Evolutionary conservation across 805 yeast species (phyloP), one percentile per base, ranked within the genome.

Genomic region (Wickerhamiella vanderwaltii): DNA sequence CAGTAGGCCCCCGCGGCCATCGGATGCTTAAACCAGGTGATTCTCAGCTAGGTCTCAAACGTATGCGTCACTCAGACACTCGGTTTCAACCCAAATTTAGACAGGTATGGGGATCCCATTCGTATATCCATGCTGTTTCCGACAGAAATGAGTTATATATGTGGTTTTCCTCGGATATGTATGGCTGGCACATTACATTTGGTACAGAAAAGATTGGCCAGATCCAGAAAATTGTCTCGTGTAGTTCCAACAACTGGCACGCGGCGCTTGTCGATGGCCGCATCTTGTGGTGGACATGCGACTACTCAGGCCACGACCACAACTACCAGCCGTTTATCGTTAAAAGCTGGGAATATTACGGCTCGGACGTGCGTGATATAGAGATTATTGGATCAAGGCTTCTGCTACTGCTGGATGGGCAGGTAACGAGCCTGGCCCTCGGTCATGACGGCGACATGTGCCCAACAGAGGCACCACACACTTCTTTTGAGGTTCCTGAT

Each of bases 91-190:
- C 41, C 15, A 29, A 30, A n/a, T 38, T 38, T 19, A 16, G 20
- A 16, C 18, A 38, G 9, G 33, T 30, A 3, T 38, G 41, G 41
- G 41, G 41, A 24, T 30, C 41, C 6, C 41, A 38, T 35, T 17
- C 35, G 3, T 38, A 26, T 20, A 30, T 32, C 29, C 35, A 38
- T 16, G 41, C 41, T 28, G 19, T 29, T 11, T 19, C 35, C 23
- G 41, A 38, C 15, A 29, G 20, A 18, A 16, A 38, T 24, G 35
- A 29, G 35, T 22, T 38, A 3, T 38, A 23, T 20, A 12, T 38
- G 41, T 38, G 41, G 41, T 38, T 26, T 24, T 18, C 24, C 30
- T 28, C 34, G 34, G 41, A 30, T 7, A 38, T 38, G 41, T 35
- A 13, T 11, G 41, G 41, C 5, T 29, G 33, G 35, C 28, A 30